Conservation (phyloP, 192 early-diverging fungal species). For the Podila minutissima region DNA sequence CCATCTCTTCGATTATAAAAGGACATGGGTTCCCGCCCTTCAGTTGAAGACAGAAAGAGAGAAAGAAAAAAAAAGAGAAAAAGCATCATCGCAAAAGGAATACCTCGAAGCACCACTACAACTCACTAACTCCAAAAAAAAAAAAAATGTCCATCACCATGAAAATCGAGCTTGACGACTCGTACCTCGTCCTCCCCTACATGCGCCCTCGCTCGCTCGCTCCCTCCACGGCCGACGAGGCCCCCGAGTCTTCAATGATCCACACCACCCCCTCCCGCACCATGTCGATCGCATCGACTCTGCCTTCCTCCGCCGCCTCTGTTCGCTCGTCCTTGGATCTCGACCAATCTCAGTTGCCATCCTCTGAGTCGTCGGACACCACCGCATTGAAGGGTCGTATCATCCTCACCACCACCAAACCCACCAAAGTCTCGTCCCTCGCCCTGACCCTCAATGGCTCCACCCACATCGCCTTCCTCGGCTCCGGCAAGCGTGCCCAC, state of each 20-base stretch:
- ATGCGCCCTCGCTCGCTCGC: conserved; percentile 5
- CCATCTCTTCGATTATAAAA: too few relatives aligned
- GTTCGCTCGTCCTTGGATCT: conserved; percentile 38
- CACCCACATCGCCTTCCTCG: conserved; percentile 47
- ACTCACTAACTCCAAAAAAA: too few relatives aligned
- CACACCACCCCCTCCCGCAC: conserved; percentile 41
- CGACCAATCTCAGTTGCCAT: conserved; percentile 6
- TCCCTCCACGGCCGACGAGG: conserved; percentile 1
- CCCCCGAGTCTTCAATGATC: conserved; percentile 18
- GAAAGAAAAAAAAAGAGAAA: too few relatives aligned
- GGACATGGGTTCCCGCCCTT: too few relatives aligned
- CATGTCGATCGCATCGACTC: conserved; percentile 30
- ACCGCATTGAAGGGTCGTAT: conserved; percentile 19
- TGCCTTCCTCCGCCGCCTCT: conserved; percentile 34
- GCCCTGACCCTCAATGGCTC: conserved; percentile 35
- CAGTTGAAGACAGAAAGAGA: too few relatives aligned
- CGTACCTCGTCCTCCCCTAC: conserved; percentile 34
- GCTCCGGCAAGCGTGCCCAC: conserved; percentile 40
- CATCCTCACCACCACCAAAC: conserved; percentile 28
- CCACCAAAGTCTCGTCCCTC: conserved; percentile 32
- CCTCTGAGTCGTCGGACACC: not conserved
- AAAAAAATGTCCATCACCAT: conserved; percentile 27
- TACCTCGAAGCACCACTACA: too few relatives aligned
- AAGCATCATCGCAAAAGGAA: too few relatives aligned
- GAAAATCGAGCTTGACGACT: conserved; percentile 36